Evolutionary conservation across 441 rosid species (phyloP).

Genomic region (Adansonia madagascariensis): DNA sequence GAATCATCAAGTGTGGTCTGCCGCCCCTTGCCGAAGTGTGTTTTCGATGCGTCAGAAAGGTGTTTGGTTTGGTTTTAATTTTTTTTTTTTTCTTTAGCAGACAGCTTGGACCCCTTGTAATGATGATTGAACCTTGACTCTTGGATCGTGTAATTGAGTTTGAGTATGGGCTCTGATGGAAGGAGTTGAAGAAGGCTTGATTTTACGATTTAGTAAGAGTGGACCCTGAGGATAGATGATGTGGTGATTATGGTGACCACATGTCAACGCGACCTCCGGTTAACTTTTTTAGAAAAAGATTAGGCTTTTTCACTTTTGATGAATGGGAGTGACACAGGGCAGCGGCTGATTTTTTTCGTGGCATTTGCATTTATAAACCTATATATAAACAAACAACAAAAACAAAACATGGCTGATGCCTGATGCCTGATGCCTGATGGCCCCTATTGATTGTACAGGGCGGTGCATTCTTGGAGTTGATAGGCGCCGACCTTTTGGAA

Average conservation of each 20-base stretch:
- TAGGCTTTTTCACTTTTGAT: no score
- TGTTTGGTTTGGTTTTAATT: not conserved
- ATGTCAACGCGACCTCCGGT: not conserved
- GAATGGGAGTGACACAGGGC: no score
- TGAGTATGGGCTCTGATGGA: not conserved
- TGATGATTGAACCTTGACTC: not conserved
- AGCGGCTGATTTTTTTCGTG: not conserved
- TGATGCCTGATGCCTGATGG: not conserved
- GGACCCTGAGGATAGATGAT: not conserved
- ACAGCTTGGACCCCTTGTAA: constrained; percentile 16
- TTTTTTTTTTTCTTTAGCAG: not conserved
- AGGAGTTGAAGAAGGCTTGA: not conserved
- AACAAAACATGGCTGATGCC: not conserved
- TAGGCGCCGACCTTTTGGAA: constrained; percentile 2
- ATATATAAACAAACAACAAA: not conserved
- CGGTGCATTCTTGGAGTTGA: not conserved
- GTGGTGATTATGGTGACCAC: not conserved
- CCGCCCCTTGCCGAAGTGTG: constrained; percentile 31
- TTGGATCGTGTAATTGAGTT: not conserved
- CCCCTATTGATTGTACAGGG: not conserved
- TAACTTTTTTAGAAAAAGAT: not conserved
- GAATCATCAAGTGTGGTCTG: constrained; percentile 28
- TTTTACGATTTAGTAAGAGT: no score
- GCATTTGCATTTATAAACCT: not conserved
- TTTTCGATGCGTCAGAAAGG: constrained; percentile 14